A percentile compares a stretch with the other conserved stretches of the same genome.
phyloP scores from a whole-genome alignment of 306 rosid genomes.

The Rubus parviflorus region DNA sequence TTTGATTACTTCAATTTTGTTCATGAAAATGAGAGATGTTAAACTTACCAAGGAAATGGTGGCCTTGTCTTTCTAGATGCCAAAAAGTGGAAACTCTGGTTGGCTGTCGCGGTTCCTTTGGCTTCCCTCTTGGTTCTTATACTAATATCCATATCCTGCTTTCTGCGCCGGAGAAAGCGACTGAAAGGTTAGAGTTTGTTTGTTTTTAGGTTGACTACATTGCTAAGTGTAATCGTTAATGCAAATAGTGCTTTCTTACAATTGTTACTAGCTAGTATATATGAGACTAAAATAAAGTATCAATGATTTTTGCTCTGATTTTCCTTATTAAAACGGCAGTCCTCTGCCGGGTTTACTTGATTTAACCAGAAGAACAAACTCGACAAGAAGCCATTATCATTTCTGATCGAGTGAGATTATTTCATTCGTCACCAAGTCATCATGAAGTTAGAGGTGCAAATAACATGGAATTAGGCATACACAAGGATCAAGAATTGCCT shows the following conservation, averaged over 20 bases:
- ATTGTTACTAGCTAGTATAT: no score
- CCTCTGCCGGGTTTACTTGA: background rate
- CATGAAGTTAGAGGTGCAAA: background rate
- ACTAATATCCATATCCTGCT: background rate
- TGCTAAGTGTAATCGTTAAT: background rate
- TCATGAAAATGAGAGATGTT: background rate
- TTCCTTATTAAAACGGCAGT: no score
- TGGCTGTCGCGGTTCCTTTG: background rate
- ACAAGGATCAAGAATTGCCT: constrained; percentile 13
- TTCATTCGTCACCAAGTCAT: background rate
- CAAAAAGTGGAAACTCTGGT: background rate
- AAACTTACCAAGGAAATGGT: background rate
- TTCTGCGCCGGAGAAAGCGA: background rate
- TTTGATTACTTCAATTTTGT: no score
- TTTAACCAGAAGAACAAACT: background rate
- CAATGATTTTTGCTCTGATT: no score
- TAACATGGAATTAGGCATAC: background rate
- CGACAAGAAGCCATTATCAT: background rate
- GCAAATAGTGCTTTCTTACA: no score
- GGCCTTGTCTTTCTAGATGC: background rate
- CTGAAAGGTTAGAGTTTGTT: background rate
- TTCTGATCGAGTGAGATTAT: background rate
- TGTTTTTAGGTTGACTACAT: background rate
- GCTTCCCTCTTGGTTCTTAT: constrained; percentile 2
- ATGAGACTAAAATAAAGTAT: no score